Percentiles rank a stretch among this genome's conserved stretches.
These are phyloP conservation scores for Arctium minus DNA, from an alignment of 129 eudicot genomes.

Conservation along the genomic window DNA sequence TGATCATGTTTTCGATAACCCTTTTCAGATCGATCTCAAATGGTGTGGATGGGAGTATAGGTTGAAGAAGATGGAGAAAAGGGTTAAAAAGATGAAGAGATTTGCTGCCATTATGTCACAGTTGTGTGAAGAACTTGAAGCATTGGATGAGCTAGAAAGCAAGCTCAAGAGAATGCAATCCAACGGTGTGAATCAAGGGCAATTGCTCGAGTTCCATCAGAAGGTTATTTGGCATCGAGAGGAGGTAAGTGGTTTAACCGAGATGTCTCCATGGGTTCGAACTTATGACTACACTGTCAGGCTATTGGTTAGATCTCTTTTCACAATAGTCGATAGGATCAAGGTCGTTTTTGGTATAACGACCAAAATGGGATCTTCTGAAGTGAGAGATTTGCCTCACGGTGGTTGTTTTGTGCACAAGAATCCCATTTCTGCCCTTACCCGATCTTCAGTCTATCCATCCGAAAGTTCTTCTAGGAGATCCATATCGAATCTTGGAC, in stretches of 20 bases:
- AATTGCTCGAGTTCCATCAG: constrained; percentile 67
- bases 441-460: constrained; percentile 51
- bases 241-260: constrained; percentile 62
- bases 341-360: constrained; percentile 46
- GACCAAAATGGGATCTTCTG: constrained; percentile 12
- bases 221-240: constrained; percentile 90
- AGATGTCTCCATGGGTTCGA: constrained; percentile 85
- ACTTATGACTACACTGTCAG: constrained; percentile 71
- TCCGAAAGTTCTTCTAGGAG: constrained; percentile 49
- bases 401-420: constrained; percentile 37
- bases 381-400: constrained; percentile 9
- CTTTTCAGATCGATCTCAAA: constrained; percentile 37
- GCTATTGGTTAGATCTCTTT: constrained; percentile 66
- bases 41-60: constrained; percentile 79
- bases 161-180: constrained; percentile 61
- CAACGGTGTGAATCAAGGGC: constrained; percentile 49
- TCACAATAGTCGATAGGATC: constrained; percentile 65
- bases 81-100: constrained; percentile 69
- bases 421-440: constrained; percentile 43
- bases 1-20: constrained; percentile 52
- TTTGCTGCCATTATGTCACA: constrained; percentile 61
- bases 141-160: constrained; percentile 60
- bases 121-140: constrained; percentile 61
- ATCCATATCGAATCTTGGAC: constrained; percentile 56
- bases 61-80: constrained; percentile 85